These are phyloP conservation scores for Cyclotella cryptica DNA, from an alignment of 108 stramenopile species.

Conservation along the genomic window DNA sequence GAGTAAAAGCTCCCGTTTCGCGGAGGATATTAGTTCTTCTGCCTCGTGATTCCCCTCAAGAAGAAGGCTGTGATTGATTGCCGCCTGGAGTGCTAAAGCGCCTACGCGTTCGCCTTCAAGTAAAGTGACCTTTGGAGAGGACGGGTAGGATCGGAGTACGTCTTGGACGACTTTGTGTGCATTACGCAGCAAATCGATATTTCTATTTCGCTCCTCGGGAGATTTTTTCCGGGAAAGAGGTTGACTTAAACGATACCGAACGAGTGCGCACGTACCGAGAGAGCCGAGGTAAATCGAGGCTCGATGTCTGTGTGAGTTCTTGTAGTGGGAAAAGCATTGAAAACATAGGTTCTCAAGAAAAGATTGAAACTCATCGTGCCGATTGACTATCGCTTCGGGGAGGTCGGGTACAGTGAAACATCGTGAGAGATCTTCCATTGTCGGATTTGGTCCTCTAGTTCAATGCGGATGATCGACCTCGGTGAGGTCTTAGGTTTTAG, in stretches of 20 bases:
- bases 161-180: background rate
- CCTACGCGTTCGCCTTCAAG: background rate
- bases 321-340: background rate
- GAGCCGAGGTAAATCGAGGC: background rate
- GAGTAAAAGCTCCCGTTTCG: constrained; percentile 18
- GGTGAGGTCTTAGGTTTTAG: too few relatives aligned
- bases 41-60: background rate
- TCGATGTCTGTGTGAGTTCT: background rate
- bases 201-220: background rate
- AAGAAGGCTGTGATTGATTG: background rate
- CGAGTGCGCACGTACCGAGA: background rate
- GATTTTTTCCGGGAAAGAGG: background rate
- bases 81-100: background rate
- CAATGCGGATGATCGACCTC: too few relatives aligned
- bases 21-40: background rate
- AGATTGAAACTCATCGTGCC: background rate
- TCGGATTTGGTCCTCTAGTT: background rate
- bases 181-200: background rate
- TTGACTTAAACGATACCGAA: background rate
- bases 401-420: background rate
- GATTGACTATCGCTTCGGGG: background rate
- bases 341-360: background rate
- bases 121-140: background rate
- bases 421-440: background rate
- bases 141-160: background rate